Evolutionary conservation across 768 basidiomycete species (phyloP), one percentile per base, ranked within the genome.

Genomic region (Boletus subcaerulescens): DNA sequence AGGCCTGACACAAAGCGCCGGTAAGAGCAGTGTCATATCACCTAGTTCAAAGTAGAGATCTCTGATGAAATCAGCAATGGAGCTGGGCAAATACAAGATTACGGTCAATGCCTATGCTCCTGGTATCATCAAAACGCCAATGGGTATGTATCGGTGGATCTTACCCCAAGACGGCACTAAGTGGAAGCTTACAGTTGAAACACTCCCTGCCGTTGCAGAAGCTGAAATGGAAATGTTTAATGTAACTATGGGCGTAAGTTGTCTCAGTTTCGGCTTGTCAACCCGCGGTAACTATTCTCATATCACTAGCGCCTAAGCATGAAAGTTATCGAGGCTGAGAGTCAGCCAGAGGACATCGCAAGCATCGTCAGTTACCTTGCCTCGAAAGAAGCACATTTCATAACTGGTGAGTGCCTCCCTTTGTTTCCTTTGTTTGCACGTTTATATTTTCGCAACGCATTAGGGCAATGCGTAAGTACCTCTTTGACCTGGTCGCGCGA

Each of bases 51-150:
- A 39, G n/a, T 14, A 10, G 31, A 53, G 18, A 15, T 29, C 7
- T 17, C 9, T 15, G 12, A 45, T 20, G 9, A 6, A 5, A 35
- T 45, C 13, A 60, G 58, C 65, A n/a, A 18, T 61, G 18, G 76
- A 77, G 55, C 61, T 73, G 26, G 71, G 67, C 0, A 46, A 59
- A 20, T 59, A 73, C 55, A 56, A 59, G 4, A 76, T 77, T 31
- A 76, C 73, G 0, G 76, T 75, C 3, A 76, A 77, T 36, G 58
- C 73, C 1, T 77, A 77, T 43, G 71, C 74, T 4, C 77, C 76
- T 0, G 74, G 74, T 2, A 8, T 55, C 13, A 71, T 73, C 29
- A 26, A 61, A 1, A 77, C 71, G 0, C 48, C 54, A 13, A 49
- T 75, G 62, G 32, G 75, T 77, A 39, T 10, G 67, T 57, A 12